Percentiles rank a stretch among this genome's conserved stretches.
Evolutionary conservation across 2,329 filamentous ascomycete species (phyloP).

Genomic region (Fusarium xyrophilum): DNA sequence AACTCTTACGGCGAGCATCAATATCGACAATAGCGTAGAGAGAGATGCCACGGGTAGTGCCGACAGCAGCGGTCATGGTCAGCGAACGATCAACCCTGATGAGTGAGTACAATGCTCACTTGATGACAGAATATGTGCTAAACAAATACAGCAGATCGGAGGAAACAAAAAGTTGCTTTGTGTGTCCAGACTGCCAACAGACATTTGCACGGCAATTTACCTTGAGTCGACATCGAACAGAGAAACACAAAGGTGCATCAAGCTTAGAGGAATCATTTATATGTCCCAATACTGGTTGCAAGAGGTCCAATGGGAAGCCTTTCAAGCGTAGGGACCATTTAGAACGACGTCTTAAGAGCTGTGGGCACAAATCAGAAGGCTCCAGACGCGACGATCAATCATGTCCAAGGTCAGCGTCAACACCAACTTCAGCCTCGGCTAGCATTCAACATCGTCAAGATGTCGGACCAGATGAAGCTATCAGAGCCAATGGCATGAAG

Average conservation of each 20-base stretch:
- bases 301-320: not conserved
- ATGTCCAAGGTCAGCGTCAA: rapidly evolving
- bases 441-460: not conserved
- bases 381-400: rapidly evolving
- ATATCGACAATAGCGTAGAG: rapidly evolving
- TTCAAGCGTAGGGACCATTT: rapidly evolving
- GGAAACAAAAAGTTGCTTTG: rapidly evolving
- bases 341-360: rapidly evolving
- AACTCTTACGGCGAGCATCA: rapidly evolving
- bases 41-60: rapidly evolving
- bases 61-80: rapidly evolving
- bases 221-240: rapidly evolving
- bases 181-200: not conserved
- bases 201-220: not conserved
- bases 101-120: not conserved
- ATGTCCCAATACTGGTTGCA: not conserved
- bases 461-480: not conserved
- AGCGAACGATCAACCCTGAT: rapidly evolving
- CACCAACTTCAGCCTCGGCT: not conserved
- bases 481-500: rapidly evolving
- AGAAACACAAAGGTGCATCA: not conserved
- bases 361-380: rapidly evolving
- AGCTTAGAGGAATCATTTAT: rapidly evolving
- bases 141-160: rapidly evolving
- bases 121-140: rapidly evolving